A percentile compares a stretch with the other conserved stretches of the same genome.
These are phyloP conservation scores for Salix exigua DNA, from an alignment of 345 rosid species.

Conservation along the genomic window DNA sequence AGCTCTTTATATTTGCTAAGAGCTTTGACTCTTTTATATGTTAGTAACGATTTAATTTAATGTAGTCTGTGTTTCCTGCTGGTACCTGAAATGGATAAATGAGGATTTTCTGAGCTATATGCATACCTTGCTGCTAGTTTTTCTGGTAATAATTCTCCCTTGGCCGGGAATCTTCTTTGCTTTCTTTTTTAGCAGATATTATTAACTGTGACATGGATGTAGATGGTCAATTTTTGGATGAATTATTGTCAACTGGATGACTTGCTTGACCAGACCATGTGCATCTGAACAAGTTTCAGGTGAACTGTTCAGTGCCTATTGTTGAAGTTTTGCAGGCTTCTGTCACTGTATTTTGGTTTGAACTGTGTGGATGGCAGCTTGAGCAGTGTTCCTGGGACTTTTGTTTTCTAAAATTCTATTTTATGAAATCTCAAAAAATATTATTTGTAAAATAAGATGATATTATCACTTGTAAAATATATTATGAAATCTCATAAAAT, in stretches of 20 bases:
- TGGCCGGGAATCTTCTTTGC: constrained; percentile 25
- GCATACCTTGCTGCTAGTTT: constrained; percentile 61
- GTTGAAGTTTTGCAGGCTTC: constrained; percentile 10
- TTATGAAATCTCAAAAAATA: too few species aligned
- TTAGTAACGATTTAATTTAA: constrained; percentile 49
- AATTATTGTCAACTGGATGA: constrained; percentile 55
- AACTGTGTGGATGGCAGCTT: constrained; percentile 37
- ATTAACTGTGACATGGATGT: constrained; percentile 15
- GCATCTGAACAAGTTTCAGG: constrained; percentile 48
- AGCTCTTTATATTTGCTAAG: constrained; percentile 23
- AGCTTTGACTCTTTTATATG: constrained; percentile 24
- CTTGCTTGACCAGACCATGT: constrained; percentile 57
- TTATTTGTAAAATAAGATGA: too few species aligned
- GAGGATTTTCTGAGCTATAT: constrained; percentile 76
- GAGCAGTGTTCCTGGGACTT: constrained; percentile 25
- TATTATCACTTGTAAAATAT: too few species aligned
- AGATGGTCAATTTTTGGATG: constrained; percentile 53
- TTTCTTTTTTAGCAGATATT: not conserved
- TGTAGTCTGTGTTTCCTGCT: constrained; percentile 74
- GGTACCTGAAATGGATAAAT: constrained; percentile 83
- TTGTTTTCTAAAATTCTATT: constrained; percentile 25
- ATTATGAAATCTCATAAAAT: too few species aligned
- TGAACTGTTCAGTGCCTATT: constrained; percentile 29
- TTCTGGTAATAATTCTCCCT: constrained; percentile 70
- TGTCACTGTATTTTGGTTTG: constrained; percentile 20